A percentile compares a stretch with the other conserved stretches of the same genome.
Conservation (phyloP, 2,329 filamentous ascomycete species). For the Colletotrichum paranaense region DNA sequence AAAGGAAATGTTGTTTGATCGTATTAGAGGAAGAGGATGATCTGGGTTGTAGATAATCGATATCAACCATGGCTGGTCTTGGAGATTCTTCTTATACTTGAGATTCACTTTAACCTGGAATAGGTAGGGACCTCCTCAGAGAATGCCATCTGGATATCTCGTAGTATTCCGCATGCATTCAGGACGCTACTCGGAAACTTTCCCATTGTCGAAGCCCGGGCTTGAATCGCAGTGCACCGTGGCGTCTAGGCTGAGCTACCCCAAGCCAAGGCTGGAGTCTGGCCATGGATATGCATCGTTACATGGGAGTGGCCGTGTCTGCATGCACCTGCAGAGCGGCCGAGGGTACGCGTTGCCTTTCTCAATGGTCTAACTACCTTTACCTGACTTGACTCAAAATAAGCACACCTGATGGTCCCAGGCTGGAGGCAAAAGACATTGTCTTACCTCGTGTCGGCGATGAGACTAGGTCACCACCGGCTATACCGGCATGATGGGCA, state of each 20-base stretch:
- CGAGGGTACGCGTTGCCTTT: neutral
- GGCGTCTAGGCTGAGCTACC: constrained; percentile 14
- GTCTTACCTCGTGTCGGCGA: constrained; percentile 13
- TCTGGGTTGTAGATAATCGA: neutral
- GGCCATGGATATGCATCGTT: neutral
- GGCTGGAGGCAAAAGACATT: constrained; percentile 6
- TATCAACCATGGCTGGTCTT: neutral
- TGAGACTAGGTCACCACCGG: neutral
- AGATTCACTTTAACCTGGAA: neutral
- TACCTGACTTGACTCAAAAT: neutral
- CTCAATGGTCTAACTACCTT: neutral
- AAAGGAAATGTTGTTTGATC: neutral
- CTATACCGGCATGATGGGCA: neutral
- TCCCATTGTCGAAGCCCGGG: neutral
- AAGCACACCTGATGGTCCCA: neutral
- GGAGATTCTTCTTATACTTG: constrained; percentile 33
- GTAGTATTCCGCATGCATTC: constrained; percentile 8
- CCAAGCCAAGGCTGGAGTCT: constrained; percentile 5
- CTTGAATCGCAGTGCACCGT: neutral
- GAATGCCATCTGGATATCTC: neutral
- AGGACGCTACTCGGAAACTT: constrained; percentile 18
- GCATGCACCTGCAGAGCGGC: neutral
- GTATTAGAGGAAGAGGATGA: neutral
- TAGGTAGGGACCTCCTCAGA: neutral
- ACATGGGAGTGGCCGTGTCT: constrained; percentile 4